Evolutionary conservation across 345 rosid species (phyloP).

Genomic region (Lepidium didymum): DNA sequence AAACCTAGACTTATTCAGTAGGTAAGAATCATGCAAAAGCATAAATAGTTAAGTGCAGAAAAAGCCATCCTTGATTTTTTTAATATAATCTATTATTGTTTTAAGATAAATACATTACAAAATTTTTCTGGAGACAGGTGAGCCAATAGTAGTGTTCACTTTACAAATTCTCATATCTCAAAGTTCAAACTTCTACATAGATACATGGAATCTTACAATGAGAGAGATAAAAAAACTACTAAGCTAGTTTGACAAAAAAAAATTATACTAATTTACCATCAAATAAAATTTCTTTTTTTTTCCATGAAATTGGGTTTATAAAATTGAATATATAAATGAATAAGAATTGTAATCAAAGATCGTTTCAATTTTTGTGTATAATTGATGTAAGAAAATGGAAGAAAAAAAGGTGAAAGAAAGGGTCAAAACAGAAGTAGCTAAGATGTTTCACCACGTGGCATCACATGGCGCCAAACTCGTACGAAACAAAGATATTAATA

Average conservation of each 20-base stretch:
- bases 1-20: neutral
- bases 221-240: no score
- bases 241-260: no score
- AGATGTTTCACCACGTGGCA: slow-evolving; percentile 15
- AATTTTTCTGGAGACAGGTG: no score
- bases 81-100: neutral
- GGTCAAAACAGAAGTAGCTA: slow-evolving; percentile 13
- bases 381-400: no score
- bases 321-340: neutral
- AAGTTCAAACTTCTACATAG: no score
- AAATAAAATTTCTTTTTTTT: no score
- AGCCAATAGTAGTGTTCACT: no score
- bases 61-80: neutral
- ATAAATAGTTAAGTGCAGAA: neutral
- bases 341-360: neutral
- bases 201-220: no score
- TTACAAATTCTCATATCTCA: no score
- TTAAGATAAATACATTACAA: neutral
- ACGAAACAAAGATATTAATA: neutral
- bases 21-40: neutral
- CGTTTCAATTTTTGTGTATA: neutral
- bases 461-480: slow-evolving; percentile 24
- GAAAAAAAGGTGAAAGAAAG: neutral
- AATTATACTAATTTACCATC: no score
- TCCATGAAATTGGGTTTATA: neutral